Evolutionary conservation across 148 eudicot species (phyloP).

Genomic region (Fallopia convolvulus): DNA sequence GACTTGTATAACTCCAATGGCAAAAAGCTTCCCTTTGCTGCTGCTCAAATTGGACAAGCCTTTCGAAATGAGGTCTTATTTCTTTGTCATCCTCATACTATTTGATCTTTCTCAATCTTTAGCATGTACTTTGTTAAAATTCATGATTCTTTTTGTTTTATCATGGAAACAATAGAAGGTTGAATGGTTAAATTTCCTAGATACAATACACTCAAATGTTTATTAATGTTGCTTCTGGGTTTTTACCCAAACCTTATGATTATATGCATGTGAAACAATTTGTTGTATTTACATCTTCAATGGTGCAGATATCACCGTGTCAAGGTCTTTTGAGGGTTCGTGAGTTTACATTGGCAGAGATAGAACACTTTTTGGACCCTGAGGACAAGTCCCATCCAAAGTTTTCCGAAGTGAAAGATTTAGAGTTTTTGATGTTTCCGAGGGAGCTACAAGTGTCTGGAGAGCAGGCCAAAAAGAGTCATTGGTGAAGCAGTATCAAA

Average conservation of each 20-base stretch:
- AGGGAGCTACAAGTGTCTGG: constrained; percentile 90
- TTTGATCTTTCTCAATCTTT: not conserved
- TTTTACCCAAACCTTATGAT: not conserved
- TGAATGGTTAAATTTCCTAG: not conserved
- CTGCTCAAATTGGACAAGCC: constrained; percentile 97
- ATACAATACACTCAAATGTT: not conserved
- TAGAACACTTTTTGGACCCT: constrained; percentile 97
- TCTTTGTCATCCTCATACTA: constrained; percentile 4
- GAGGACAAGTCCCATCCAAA: constrained; percentile 91
- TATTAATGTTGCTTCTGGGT: not conserved
- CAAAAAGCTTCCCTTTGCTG: constrained; percentile 92
- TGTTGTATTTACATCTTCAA: not conserved
- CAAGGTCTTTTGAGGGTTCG: constrained; percentile 97
- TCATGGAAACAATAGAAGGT: too few species aligned
- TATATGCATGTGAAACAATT: not conserved
- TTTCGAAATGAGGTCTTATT: constrained; percentile 75
- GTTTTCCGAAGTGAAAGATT: constrained; percentile 60
- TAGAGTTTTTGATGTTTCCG: constrained; percentile 88
- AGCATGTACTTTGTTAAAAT: not conserved
- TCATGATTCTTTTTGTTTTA: not conserved
- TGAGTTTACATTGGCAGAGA: constrained; percentile 90
- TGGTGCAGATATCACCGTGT: constrained; percentile 83
- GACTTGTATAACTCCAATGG: constrained; percentile 93
- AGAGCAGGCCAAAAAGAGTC: constrained; percentile 47
- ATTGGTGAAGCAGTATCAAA: constrained; percentile 70